These are phyloP conservation scores for Curvularia hawaiiensis DNA, from an alignment of 2,329 filamentous ascomycete genomes.

Conservation along the genomic window DNA sequence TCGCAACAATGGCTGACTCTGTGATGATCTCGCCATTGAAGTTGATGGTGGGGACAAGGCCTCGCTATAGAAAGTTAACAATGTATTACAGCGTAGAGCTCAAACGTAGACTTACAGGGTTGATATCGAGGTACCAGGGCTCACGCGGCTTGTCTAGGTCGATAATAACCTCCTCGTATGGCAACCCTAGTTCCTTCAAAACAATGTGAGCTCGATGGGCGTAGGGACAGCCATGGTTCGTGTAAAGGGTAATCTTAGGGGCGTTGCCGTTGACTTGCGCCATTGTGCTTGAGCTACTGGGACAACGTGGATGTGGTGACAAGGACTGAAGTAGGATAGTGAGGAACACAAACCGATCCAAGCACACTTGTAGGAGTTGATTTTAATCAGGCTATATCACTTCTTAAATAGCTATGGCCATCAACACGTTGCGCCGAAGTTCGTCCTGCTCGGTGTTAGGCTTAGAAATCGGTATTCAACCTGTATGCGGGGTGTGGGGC, in stretches of 20 bases:
- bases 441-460: conserved; percentile 10
- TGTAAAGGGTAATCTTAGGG: conserved; percentile 70
- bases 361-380: not conserved
- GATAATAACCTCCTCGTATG: conserved; percentile 74
- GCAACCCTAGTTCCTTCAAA: conserved; percentile 67
- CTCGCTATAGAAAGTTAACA: conserved; percentile 54
- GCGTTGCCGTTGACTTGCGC: conserved; percentile 31
- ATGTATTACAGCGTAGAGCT: not conserved
- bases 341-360: not conserved
- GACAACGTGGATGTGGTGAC: not conserved
- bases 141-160: conserved; percentile 72
- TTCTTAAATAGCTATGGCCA: not conserved
- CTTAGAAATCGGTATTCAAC: conserved; percentile 34
- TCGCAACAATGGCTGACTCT: conserved; percentile 74
- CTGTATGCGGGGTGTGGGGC: conserved; percentile 23
- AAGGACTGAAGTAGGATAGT: not conserved
- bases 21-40: conserved; percentile 69
- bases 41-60: conserved; percentile 73
- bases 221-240: conserved; percentile 71
- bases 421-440: not conserved
- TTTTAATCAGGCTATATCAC: not conserved
- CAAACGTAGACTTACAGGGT: conserved; percentile 58
- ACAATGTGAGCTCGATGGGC: conserved; percentile 78
- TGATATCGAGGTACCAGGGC: conserved; percentile 75
- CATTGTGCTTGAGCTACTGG: conserved; percentile 18